Percentiles rank a stretch among this genome's conserved stretches.
These are phyloP conservation scores for Scenedesmus sp. DNA, from an alignment of 163 green algal species.

Conservation along the genomic window DNA sequence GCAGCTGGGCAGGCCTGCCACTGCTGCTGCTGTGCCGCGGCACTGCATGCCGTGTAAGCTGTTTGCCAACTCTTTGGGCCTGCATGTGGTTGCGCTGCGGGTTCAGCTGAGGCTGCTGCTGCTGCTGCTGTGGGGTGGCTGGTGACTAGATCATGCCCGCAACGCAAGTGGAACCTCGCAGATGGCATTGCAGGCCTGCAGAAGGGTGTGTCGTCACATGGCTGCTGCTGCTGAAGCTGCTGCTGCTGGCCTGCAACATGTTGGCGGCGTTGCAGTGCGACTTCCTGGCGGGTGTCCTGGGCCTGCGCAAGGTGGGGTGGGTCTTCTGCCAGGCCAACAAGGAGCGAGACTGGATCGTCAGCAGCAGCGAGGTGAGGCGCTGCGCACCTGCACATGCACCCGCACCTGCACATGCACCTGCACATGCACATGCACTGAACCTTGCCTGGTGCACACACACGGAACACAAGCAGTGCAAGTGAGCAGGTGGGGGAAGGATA, in stretches of 20 bases:
- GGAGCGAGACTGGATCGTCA: conserved; percentile 92
- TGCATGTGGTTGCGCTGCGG: background rate
- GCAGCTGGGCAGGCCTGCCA: too few relatives aligned
- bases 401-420: too few relatives aligned
- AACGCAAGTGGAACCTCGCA: too few relatives aligned
- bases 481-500: too few relatives aligned
- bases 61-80: background rate
- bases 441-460: too few relatives aligned
- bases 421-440: background rate
- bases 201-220: background rate
- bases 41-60: background rate
- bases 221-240: background rate
- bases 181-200: background rate
- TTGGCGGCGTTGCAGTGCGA: conserved; percentile 41
- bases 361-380: conserved; percentile 82
- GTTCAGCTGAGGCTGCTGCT: too few relatives aligned
- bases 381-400: too few relatives aligned
- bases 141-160: too few relatives aligned
- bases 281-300: conserved; percentile 62
- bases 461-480: too few relatives aligned
- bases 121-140: background rate
- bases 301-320: conserved; percentile 87
- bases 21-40: background rate
- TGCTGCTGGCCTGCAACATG: background rate
- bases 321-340: conserved; percentile 90